Evolutionary conservation across 371 early-diverging fungal species (phyloP), one percentile per base, ranked within the genome.

Genomic region (Homolaphlyctis polyrhiza): DNA sequence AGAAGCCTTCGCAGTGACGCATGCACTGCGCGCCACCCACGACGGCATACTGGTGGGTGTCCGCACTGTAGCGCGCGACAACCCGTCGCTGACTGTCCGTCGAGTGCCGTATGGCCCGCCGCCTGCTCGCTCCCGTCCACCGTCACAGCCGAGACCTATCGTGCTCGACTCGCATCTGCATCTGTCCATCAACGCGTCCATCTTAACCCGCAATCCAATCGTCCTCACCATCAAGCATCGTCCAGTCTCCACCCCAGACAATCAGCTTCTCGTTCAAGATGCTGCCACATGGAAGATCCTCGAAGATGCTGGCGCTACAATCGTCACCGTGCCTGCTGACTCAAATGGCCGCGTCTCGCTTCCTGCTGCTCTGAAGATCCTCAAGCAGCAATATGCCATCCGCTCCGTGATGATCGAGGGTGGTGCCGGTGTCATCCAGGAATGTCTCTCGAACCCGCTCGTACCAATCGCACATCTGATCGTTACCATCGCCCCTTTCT

Each of bases 31-130:
- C 14, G 71, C 83, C 3, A 68, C 76, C 28, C 88, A 91, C 71
- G 90, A 92, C 62, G 94, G 83, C 5, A 94, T 97, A 58, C 71
- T 97, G 43, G 92, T 97, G 3, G 97, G 97, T 27, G 84, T 91
- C 45, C 87, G 87, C 36, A 96, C 97, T 4, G 86, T 91, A 6
- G 63, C 89, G 16, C 76, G 81, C 66, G 97, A 97, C 72, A 77
- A 94, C 70, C 96, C 97, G 21, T 86, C 88, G 33, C 72, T 97
- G n/a, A 89, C 82, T 65, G 88, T 87, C 75, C 80, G 70, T 30
- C 50, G 57, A 32, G 65, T 73, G 71, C 71, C 33, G 64, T 48
- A 45, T 71, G 58, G 61, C 67, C 43, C 50, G 35, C 55, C 55
- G 35, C 55, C 55, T 57, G 5, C 28, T 51, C 1, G 69, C 65